Percentiles rank a stretch among this genome's conserved stretches.
Conservation (phyloP, 2,329 filamentous ascomycete species). For the Aspergillus persii region DNA sequence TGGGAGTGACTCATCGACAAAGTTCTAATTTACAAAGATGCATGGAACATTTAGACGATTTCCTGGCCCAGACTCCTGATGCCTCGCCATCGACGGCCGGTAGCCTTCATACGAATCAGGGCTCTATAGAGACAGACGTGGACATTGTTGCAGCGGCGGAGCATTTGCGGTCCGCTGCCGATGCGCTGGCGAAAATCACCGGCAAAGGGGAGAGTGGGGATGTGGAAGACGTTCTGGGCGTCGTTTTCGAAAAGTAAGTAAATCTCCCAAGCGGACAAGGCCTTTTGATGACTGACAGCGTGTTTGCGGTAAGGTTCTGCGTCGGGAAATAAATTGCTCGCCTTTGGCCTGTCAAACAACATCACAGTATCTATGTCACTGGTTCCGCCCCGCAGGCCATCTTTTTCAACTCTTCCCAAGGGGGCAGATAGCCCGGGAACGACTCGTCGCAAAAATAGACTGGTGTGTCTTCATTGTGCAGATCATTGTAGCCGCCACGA, state of each 20-base stretch:
- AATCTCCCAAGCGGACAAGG: slow-evolving; percentile 2
- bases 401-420: not conserved
- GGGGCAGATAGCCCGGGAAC: not conserved
- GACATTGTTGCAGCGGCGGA: slow-evolving; percentile 92
- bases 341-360: not conserved
- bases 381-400: not conserved
- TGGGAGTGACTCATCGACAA: slow-evolving; percentile 90
- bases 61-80: slow-evolving; percentile 58
- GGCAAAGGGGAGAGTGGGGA: slow-evolving; percentile 81
- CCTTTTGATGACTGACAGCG: slow-evolving; percentile 13
- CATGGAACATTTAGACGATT: slow-evolving; percentile 67
- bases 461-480: slow-evolving; percentile 15
- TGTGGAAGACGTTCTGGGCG: slow-evolving; percentile 91
- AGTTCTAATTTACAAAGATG: slow-evolving; percentile 75
- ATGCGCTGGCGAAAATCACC: slow-evolving; percentile 80
- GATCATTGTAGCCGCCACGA: slow-evolving; percentile 34
- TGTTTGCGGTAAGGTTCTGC: slow-evolving; percentile 48
- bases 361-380: not conserved
- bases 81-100: slow-evolving; percentile 11
- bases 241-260: slow-evolving; percentile 94
- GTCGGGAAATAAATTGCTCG: slow-evolving; percentile 34
- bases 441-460: not conserved
- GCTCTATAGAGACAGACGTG: slow-evolving; percentile 39
- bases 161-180: slow-evolving; percentile 76
- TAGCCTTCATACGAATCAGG: slow-evolving; percentile 11